A percentile compares a stretch with the other conserved stretches of the same genome.
phyloP scores from a whole-genome alignment of 495 filamentous ascomycete genomes.

The Xylaria flabelliformis region DNA sequence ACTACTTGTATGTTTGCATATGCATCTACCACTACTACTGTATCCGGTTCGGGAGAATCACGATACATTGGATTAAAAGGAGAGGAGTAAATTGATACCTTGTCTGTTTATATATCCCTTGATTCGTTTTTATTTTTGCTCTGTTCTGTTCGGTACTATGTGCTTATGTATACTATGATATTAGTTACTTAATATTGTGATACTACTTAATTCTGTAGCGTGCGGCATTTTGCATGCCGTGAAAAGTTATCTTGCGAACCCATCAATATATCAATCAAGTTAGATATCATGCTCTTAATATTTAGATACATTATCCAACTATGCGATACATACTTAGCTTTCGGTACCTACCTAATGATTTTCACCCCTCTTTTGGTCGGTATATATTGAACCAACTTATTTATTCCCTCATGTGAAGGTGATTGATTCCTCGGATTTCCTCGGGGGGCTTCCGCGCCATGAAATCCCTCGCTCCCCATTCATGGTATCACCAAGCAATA shows the following conservation, averaged over 20 bases:
- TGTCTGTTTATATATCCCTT: constrained; percentile 8
- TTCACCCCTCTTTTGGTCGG: not conserved
- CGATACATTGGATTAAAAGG: not conserved
- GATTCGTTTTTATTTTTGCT: not conserved
- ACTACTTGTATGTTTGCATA: not conserved
- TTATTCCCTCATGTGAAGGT: not conserved
- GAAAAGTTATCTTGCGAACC: no score
- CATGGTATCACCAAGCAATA: no score
- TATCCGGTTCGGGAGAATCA: constrained; percentile 1
- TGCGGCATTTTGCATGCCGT: no score
- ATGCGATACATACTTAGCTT: not conserved
- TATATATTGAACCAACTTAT: not conserved
- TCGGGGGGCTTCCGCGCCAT: no score
- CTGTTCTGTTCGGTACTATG: not conserved
- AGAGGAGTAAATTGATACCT: constrained; percentile 9
- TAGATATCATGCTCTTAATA: no score
- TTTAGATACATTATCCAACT: no score
- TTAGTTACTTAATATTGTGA: not conserved
- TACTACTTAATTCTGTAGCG: no score
- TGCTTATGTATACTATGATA: not conserved
- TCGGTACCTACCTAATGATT: not conserved
- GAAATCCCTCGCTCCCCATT: no score
- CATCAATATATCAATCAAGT: no score
- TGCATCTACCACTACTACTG: constrained; percentile 8
- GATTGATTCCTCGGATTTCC: no score